Percentiles rank a stretch among this genome's conserved stretches.
Evolutionary conservation across 1,284 basidiomycete genomes (phyloP).

Genomic region (Neolentinus lepideus): DNA sequence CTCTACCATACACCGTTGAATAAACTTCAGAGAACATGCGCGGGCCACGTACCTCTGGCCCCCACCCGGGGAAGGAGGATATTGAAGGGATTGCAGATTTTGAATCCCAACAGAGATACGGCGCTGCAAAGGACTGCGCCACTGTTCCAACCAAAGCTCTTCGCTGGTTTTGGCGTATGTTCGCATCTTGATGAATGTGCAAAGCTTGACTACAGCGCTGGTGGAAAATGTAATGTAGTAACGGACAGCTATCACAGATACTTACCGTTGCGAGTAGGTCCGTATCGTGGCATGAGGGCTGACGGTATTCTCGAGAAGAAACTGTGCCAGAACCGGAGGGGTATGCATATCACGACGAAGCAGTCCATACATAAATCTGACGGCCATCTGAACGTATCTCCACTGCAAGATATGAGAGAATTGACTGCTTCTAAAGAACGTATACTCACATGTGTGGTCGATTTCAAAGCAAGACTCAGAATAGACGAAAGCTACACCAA

Average conservation of each 20-base stretch:
- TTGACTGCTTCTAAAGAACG: conserved; percentile 2
- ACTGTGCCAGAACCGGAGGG: conserved; percentile 55
- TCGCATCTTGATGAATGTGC: conserved; percentile 79
- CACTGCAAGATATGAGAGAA: conserved; percentile 45
- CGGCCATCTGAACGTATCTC: conserved; percentile 82
- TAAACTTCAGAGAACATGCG: neutral
- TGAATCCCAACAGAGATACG: conserved; percentile 40
- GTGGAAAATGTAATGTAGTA: conserved; percentile 7
- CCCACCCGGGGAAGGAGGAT: conserved; percentile 5
- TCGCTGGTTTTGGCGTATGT: conserved; percentile 66
- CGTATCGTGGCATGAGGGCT: conserved; percentile 84
- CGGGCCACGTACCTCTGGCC: neutral
- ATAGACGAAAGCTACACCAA: conserved; percentile 49
- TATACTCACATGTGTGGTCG: conserved; percentile 63
- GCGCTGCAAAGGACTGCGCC: conserved; percentile 66
- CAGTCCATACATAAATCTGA: conserved; percentile 66
- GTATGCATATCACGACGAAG: conserved; percentile 72
- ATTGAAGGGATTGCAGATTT: conserved; percentile 39
- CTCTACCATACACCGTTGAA: neutral
- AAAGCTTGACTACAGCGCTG: conserved; percentile 71
- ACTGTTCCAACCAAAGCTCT: conserved; percentile 77
- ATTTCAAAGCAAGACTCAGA: conserved; percentile 57
- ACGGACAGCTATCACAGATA: conserved; percentile 10
- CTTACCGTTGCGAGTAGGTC: conserved; percentile 62
- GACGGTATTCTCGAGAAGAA: conserved; percentile 62